These are phyloP conservation scores for Aspergillus ruber DNA, from an alignment of 2,329 filamentous ascomycete species.

Conservation along the genomic window DNA sequence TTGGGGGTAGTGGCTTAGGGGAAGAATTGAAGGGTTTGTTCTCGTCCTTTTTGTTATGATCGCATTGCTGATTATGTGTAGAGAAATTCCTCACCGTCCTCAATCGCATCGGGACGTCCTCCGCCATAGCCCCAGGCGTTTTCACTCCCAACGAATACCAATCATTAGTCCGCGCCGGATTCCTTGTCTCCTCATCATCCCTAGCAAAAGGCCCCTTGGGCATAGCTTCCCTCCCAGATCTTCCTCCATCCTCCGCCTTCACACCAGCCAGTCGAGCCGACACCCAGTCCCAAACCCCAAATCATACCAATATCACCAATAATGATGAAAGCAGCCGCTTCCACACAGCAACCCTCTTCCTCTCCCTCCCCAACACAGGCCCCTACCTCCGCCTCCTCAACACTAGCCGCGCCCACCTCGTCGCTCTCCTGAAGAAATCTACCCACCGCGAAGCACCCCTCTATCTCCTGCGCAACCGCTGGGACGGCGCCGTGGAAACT, in stretches of 20 bases:
- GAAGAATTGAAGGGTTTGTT: slow-evolving; percentile 28
- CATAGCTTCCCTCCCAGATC: slow-evolving; percentile 34
- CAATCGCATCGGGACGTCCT: slow-evolving; percentile 39
- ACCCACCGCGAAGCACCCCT: slow-evolving; percentile 50
- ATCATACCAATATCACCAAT: background rate
- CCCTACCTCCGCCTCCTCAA: slow-evolving; percentile 53
- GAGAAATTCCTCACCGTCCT: slow-evolving; percentile 48
- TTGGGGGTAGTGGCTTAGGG: slow-evolving; percentile 31
- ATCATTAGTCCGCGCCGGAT: slow-evolving; percentile 47
- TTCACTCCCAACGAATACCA: slow-evolving; percentile 45
- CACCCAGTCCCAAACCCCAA: background rate
- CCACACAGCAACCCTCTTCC: slow-evolving; percentile 36
- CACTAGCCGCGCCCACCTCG: slow-evolving; percentile 49
- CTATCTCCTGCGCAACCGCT: slow-evolving; percentile 51
- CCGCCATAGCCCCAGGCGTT: slow-evolving; percentile 38
- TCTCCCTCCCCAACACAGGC: slow-evolving; percentile 56
- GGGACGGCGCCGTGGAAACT: slow-evolving; percentile 55
- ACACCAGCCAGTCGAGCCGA: slow-evolving; percentile 22
- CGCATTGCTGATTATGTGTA: slow-evolving; percentile 10
- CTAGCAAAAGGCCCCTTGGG: slow-evolving; percentile 34
- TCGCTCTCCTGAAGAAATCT: slow-evolving; percentile 47
- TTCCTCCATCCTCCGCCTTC: slow-evolving; percentile 14
- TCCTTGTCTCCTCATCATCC: slow-evolving; percentile 47
- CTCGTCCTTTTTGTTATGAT: slow-evolving; percentile 2
- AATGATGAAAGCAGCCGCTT: slow-evolving; percentile 4